These are phyloP conservation scores for Peronospora tabacina DNA, from an alignment of 352 stramenopile genomes.

Conservation along the genomic window DNA sequence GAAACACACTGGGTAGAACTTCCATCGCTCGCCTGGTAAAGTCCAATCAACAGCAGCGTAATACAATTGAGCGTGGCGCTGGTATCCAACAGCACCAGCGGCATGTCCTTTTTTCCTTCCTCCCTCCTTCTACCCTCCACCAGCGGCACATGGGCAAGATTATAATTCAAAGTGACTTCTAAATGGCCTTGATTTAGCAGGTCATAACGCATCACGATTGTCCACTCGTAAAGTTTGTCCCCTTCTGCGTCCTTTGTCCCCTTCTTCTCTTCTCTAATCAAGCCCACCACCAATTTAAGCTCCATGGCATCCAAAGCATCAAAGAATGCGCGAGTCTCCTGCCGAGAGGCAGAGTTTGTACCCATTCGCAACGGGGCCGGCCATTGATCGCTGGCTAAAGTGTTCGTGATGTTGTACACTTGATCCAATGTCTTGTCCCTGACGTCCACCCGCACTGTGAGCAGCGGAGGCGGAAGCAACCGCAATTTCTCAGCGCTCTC, in stretches of 20 bases:
- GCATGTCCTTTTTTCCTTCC: conserved; percentile 24
- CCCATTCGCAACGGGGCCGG: conserved; percentile 36
- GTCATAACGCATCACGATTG: conserved; percentile 56
- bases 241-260: not conserved
- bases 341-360: conserved; percentile 14
- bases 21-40: conserved; percentile 39
- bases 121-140: not conserved
- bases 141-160: conserved; percentile 15
- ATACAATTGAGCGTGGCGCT: conserved; percentile 39
- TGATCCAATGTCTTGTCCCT: conserved; percentile 22
- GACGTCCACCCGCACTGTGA: conserved; percentile 39
- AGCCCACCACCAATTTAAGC: conserved; percentile 45
- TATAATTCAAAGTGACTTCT: conserved; percentile 55
- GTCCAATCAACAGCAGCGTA: conserved; percentile 31
- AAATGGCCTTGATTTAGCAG: conserved; percentile 64
- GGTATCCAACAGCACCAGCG: conserved; percentile 40
- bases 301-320: conserved; percentile 58
- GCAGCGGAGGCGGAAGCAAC: conserved; percentile 34
- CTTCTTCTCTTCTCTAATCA: conserved; percentile 26
- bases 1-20: not conserved
- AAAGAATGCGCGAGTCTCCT: conserved; percentile 52
- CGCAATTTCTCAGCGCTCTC: conserved; percentile 8
- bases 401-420: conserved; percentile 38
- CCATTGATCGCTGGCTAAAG: conserved; percentile 37
- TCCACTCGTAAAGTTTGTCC: conserved; percentile 46